A percentile compares a stretch with the other conserved stretches of the same genome.
These are phyloP conservation scores for Naganishia friedmannii DNA, from an alignment of 768 basidiomycete species.

Conservation along the genomic window DNA sequence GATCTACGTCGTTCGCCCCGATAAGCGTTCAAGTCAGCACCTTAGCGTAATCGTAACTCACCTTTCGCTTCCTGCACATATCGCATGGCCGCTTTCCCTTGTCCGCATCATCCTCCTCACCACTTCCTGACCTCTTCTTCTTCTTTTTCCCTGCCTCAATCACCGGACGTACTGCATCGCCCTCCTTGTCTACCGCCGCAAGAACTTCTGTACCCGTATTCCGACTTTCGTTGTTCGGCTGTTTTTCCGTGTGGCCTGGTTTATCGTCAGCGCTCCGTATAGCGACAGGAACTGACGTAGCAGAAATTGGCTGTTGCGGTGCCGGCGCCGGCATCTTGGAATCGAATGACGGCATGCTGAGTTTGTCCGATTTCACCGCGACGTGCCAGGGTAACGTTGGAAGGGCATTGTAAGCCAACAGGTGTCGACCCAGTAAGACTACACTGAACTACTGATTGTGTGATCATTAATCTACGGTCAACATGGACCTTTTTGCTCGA, in stretches of 20 bases:
- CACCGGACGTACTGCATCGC: not conserved
- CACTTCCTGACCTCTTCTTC: not conserved
- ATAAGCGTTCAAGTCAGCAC: not conserved
- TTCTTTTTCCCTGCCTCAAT: not conserved
- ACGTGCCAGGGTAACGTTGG: too few species aligned
- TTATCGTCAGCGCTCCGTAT: not conserved
- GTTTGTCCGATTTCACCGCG: too few species aligned
- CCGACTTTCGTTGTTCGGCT: not conserved
- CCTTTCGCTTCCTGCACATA: constrained; percentile 30
- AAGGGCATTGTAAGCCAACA: too few species aligned
- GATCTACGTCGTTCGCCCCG: not conserved
- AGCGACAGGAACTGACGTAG: not conserved
- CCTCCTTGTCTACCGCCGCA: not conserved
- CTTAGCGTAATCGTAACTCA: constrained; percentile 1
- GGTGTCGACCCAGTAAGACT: too few species aligned
- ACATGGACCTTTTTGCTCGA: too few species aligned
- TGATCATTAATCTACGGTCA: too few species aligned
- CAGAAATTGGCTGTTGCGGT: not conserved
- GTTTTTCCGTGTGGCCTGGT: not conserved
- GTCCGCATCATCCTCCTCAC: not conserved
- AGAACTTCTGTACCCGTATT: not conserved
- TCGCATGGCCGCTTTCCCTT: constrained; percentile 26
- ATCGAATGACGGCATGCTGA: too few species aligned
- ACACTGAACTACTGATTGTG: too few species aligned
- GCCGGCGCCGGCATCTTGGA: too few species aligned